Base-by-base conservation (phyloP, 2,329 filamentous ascomycete genomes). In the Microascus cirrosus region DNA sequence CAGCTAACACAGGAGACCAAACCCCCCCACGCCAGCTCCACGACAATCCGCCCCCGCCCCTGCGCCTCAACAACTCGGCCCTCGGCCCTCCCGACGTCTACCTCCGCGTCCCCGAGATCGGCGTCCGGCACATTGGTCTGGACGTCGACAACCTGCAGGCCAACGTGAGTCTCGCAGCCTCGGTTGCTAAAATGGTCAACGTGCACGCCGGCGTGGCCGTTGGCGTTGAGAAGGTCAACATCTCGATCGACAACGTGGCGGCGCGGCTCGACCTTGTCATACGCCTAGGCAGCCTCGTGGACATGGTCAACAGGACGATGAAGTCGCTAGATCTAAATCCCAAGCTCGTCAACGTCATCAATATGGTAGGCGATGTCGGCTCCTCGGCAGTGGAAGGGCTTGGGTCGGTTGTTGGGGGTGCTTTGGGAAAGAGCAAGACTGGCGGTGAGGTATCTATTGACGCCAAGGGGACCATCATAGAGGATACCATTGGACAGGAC, bases 391-490 rank as follows among this genome's bases (percentile, higher is more conserved):
- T 84, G 12, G 81, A 79, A 25, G 79, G 74, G 0, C 80, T 84
- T 1, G 81, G 81, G 63, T 80, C 81, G 0, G 69, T 85, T 35
- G 74, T 85, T 2, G 82, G 81, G 10, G 78, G 18, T 4, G 45
- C n/a, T 5, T 79, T 84, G 61, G 78, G 80, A 2, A 78, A 82
- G 61, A 79, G 80, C 55, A 77, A 77, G 61, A 78, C 70, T 11
- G 77, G 71, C 20, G 71, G 83, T 53, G 78, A 76, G 61, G 82
- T 82, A 70, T 61, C 82, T 45, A 73, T 85, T 60, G 81, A 84
- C 65, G 84, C 84, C 63, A 71, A 84, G 2, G 82, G 82, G 39
- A 84, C 84, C 62, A 84, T 85, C 61, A 79, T 85, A 1, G 80
- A 84, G 63, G 77, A 84, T 63, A 79, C 83, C 0, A 72, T 72